phyloP scores from a whole-genome alignment of 2,329 filamentous ascomycete genomes.

The Calonectria fujianensis region DNA sequence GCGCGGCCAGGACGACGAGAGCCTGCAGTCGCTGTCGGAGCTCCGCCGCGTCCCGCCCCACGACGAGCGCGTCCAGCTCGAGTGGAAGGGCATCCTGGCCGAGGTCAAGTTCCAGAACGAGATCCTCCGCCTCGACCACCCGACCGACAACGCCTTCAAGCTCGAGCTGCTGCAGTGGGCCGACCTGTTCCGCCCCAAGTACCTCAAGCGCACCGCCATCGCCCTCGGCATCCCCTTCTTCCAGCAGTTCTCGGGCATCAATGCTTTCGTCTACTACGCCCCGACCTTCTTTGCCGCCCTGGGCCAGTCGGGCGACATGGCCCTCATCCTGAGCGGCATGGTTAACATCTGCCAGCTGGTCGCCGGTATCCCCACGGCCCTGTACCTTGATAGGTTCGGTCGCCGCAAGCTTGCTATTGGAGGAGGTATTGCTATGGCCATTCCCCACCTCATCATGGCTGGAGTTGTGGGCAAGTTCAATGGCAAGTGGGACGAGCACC shows the following conservation, averaged over 20 bases:
- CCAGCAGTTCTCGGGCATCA: slow-evolving; percentile 52
- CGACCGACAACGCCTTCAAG: slow-evolving; percentile 56
- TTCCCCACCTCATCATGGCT: slow-evolving; percentile 46
- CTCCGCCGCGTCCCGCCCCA: slow-evolving; percentile 64
- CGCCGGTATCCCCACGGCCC: slow-evolving; percentile 53
- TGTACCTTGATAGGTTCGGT: slow-evolving; percentile 58
- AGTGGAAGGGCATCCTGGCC: slow-evolving; percentile 69
- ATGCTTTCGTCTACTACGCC: slow-evolving; percentile 54
- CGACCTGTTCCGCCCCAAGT: slow-evolving; percentile 68
- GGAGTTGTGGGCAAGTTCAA: slow-evolving; percentile 44
- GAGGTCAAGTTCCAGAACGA: slow-evolving; percentile 68
- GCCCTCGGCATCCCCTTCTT: slow-evolving; percentile 50
- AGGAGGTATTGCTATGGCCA: slow-evolving; percentile 47
- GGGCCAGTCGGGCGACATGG: slow-evolving; percentile 54
- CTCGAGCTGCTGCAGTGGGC: slow-evolving; percentile 67
- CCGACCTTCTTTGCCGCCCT: slow-evolving; percentile 54
- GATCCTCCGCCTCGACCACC: slow-evolving; percentile 35
- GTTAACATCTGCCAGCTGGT: slow-evolving; percentile 60
- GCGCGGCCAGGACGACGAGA: slow-evolving; percentile 62
- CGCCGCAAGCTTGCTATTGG: slow-evolving; percentile 50
- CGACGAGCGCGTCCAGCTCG: slow-evolving; percentile 66
- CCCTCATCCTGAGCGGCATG: slow-evolving; percentile 58
- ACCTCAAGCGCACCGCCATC: slow-evolving; percentile 62
- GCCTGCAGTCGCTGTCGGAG: slow-evolving; percentile 60
- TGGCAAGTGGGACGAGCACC: slow-evolving; percentile 42